Conservation (phyloP, 495 filamentous ascomycete genomes). For the Sabuloglossum arenarium region DNA sequence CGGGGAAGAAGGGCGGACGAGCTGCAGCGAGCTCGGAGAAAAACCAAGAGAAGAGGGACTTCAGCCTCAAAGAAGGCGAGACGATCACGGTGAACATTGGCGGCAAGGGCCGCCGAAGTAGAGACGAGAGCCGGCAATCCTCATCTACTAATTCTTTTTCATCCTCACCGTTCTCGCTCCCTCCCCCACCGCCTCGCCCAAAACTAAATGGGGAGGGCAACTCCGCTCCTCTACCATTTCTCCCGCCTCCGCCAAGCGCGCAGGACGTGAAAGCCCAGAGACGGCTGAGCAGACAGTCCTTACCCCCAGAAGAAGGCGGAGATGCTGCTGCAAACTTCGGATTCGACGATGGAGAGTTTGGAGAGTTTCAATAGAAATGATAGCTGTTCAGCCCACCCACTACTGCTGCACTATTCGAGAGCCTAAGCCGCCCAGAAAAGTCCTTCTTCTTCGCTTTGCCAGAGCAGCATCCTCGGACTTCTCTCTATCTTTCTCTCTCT, state of each 20-base stretch:
- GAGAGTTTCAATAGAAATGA: slow-evolving; percentile 25
- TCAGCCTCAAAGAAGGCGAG: slow-evolving; percentile 64
- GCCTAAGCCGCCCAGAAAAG: neutral
- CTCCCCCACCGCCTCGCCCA: slow-evolving; percentile 9
- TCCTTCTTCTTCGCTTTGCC: neutral
- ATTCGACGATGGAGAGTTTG: slow-evolving; percentile 47
- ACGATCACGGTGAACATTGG: slow-evolving; percentile 64
- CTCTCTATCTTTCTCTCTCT: neutral
- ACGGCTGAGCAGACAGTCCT: slow-evolving; percentile 19
- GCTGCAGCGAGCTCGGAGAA: slow-evolving; percentile 12
- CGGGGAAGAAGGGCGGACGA: slow-evolving; percentile 6
- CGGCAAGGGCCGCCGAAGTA: slow-evolving; percentile 12
- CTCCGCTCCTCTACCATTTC: slow-evolving; percentile 14
- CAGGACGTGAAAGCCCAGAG: slow-evolving; percentile 29
- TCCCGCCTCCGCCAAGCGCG: slow-evolving; percentile 46
- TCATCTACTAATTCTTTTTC: slow-evolving; percentile 17
- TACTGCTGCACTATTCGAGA: neutral
- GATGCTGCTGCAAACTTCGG: slow-evolving; percentile 29
- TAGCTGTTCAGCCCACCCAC: neutral
- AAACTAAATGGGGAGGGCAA: slow-evolving; percentile 2
- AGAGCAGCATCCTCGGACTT: neutral
- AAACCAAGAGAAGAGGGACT: slow-evolving; percentile 40
- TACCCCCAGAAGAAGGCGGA: slow-evolving; percentile 3
- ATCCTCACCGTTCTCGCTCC: slow-evolving; percentile 23
- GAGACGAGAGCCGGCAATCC: slow-evolving; percentile 20